Percentiles rank a stretch among this genome's conserved stretches.
Conservation (phyloP, 768 basidiomycete species). For the Agaricus sinodeliciosus region DNA sequence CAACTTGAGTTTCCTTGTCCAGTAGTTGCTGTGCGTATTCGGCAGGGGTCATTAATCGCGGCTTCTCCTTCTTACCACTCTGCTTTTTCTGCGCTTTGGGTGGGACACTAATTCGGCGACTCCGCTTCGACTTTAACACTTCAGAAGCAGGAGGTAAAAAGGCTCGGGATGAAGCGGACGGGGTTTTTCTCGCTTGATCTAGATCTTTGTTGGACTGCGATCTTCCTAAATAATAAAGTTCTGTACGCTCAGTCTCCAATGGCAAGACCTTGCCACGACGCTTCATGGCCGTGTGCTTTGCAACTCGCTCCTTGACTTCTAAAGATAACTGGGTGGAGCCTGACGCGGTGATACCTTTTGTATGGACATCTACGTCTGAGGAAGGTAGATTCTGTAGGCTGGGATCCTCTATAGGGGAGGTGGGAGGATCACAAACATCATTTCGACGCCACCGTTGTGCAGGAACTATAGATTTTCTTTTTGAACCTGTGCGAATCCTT, state of each 20-base stretch:
- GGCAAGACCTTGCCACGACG: conserved; percentile 25
- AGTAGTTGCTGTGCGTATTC: conserved; percentile 49
- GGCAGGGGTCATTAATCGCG: conserved; percentile 35
- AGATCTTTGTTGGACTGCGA: conserved; percentile 16
- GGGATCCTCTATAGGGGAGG: conserved; percentile 29
- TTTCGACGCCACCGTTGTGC: background rate
- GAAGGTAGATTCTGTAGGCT: conserved; percentile 12
- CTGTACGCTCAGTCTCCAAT: conserved; percentile 12
- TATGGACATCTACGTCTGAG: conserved; percentile 4
- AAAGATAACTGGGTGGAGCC: conserved; percentile 24
- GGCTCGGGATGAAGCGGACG: background rate
- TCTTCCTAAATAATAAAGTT: conserved; percentile 8
- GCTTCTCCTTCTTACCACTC: conserved; percentile 29
- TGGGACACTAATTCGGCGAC: background rate
- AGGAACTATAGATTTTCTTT: background rate
- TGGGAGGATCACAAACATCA: conserved; percentile 15
- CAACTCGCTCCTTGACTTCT: conserved; percentile 28
- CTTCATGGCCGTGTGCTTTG: conserved; percentile 23
- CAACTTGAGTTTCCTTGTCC: conserved; percentile 14
- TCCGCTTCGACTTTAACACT: conserved; percentile 1
- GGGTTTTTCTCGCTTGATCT: conserved; percentile 19
- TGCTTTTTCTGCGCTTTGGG: conserved; percentile 17
- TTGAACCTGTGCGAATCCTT: background rate
- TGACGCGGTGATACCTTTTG: conserved; percentile 13
- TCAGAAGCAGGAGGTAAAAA: conserved; percentile 11